Evolutionary conservation across 768 basidiomycete genomes (phyloP).

Genomic region (Boletus reticulatus): DNA sequence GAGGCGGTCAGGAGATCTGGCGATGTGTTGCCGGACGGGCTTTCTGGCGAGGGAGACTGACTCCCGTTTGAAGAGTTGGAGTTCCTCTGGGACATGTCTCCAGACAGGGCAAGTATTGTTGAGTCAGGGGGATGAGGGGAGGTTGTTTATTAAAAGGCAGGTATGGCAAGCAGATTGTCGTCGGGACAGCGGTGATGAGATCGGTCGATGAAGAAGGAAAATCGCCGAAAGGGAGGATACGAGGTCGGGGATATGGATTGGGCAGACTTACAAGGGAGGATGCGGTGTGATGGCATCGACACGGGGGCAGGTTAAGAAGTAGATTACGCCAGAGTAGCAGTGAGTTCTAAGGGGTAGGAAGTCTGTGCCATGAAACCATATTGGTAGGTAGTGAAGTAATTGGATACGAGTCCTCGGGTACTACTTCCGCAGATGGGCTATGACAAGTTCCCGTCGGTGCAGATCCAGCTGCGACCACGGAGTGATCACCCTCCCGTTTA

Average conservation of each 20-base stretch:
- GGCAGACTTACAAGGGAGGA: slow-evolving; percentile 25
- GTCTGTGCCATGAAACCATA: slow-evolving; percentile 34
- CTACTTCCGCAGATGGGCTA: slow-evolving; percentile 30
- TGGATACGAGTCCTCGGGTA: slow-evolving; percentile 28
- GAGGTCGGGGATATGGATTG: slow-evolving; percentile 31
- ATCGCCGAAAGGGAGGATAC: slow-evolving; percentile 22
- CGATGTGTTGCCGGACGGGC: slow-evolving; percentile 42
- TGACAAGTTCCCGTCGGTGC: slow-evolving; percentile 28
- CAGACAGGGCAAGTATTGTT: slow-evolving; percentile 14
- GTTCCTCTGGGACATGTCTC: slow-evolving; percentile 49
- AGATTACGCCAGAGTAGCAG: slow-evolving; percentile 13
- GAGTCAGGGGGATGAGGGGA: slow-evolving; percentile 23
- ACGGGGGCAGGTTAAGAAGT: slow-evolving; percentile 30
- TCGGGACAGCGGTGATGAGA: slow-evolving; percentile 24
- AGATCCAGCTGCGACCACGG: slow-evolving; percentile 28
- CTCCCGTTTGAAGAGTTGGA: slow-evolving; percentile 49
- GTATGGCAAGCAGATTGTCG: slow-evolving; percentile 17
- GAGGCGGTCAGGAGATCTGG: slow-evolving; percentile 39
- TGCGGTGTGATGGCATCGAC: slow-evolving; percentile 31
- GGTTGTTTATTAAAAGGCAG: slow-evolving; percentile 27
- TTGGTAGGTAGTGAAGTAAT: slow-evolving; percentile 32
- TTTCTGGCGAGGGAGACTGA: slow-evolving; percentile 47
- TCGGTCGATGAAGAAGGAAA: slow-evolving; percentile 27
- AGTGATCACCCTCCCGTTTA: slow-evolving; percentile 13
- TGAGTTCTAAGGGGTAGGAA: slow-evolving; percentile 27